Evolutionary conservation across 805 yeast genomes (phyloP).

Genomic region (Candida nanaspora): DNA sequence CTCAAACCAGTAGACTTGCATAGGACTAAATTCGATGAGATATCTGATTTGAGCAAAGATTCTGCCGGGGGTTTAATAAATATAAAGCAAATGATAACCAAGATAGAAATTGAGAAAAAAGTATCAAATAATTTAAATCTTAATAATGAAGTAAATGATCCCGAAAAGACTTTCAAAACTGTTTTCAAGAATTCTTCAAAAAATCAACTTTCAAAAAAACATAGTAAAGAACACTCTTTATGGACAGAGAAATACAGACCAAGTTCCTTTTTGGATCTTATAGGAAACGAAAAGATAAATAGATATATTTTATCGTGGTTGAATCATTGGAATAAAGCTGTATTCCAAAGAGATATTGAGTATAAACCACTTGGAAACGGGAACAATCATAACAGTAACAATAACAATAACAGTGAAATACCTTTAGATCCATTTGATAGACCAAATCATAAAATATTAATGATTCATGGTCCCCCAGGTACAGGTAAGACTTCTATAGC

Average conservation of each 20-base stretch:
- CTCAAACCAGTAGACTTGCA: background rate
- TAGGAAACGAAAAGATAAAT: conserved; percentile 63
- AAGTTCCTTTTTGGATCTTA: conserved; percentile 49
- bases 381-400: background rate
- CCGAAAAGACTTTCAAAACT: conserved; percentile 3
- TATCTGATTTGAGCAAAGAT: background rate
- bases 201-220: too few relatives aligned
- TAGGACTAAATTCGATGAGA: background rate
- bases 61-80: background rate
- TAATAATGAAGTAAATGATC: conserved; percentile 5
- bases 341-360: conserved; percentile 32
- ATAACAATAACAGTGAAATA: conserved; percentile 6
- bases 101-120: conserved; percentile 16
- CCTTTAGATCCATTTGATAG: conserved; percentile 45
- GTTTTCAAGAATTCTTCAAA: conserved; percentile 1
- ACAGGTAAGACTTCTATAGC: conserved; percentile 87
- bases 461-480: conserved; percentile 91
- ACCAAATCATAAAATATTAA: conserved; percentile 55
- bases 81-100: background rate
- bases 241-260: conserved; percentile 71
- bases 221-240: conserved; percentile 12
- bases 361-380: background rate
- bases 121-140: conserved; percentile 1
- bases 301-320: conserved; percentile 57
- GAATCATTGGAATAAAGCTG: conserved; percentile 57